Base-by-base conservation (phyloP, 2,329 filamentous ascomycete species). In the Scopulariopsis brevicaulis region DNA sequence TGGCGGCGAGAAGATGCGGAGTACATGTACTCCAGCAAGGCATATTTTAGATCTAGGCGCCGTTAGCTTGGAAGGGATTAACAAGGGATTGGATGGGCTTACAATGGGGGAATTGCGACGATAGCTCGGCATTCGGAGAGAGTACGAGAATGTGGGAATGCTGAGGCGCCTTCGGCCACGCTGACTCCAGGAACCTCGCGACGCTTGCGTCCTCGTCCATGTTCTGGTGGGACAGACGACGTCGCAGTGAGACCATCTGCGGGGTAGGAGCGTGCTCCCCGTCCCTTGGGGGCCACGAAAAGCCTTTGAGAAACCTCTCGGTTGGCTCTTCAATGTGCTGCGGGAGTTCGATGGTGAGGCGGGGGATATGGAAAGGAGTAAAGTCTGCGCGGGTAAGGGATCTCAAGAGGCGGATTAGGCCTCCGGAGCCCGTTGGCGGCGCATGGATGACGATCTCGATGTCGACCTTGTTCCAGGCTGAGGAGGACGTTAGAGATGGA, bases 361-460 rank as follows among this genome's bases (percentile, higher is more conserved):
- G 84, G 3, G 92, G 92, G 1, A 81, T 73, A 1, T 79, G 74
- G 50, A 87, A 76, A 0, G 86, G 85, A 53, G 83, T 79, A 67
- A 91, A 93, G 67, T 96, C 90, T 5, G 89, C 90, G 8, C 75
- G 74, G 61, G 81, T 77, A 28, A 99, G 77, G 4, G 91, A 96
- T 60, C 81, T 80, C 4, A 99, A 79, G 35, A 96, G 77, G 58
- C 90, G 80, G 55, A 90, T 81, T 34, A 96, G 69, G 55, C 86
- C 87, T 12, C 89, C 91, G 2, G 89, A 86, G 22, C 87, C 85
- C 10, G 79, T 78, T 3, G 83, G 73, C 7, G 84, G 80, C 1
- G 89, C 90, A 60, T 95, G 89, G 10, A 97, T 82, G 14, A 96
- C 70, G 57, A 99, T 89, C 62, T 97, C 90, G 61, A 97, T 78